Evolutionary conservation across 192 early-diverging fungal species (phyloP).

Genomic region (Backusella circina): DNA sequence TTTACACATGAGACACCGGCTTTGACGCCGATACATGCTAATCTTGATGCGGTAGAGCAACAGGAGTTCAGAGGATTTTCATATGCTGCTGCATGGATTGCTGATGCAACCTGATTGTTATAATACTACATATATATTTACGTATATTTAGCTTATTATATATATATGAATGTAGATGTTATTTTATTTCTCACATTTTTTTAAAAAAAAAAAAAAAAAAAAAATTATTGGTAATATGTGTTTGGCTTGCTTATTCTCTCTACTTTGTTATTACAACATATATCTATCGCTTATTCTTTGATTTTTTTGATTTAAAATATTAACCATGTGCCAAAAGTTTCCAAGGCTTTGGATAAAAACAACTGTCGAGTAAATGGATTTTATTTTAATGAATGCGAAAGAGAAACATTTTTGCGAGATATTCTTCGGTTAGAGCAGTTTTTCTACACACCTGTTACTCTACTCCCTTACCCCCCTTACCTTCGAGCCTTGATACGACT

Average conservation of each 20-base stretch:
- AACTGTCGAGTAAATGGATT: too few species aligned
- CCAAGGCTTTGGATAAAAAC: too few species aligned
- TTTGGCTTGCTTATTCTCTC: too few species aligned
- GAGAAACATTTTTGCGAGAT: too few species aligned
- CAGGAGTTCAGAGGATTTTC: slow-evolving; percentile 87
- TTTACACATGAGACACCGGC: slow-evolving; percentile 88
- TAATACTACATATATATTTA: neutral
- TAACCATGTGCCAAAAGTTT: too few species aligned
- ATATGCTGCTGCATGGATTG: slow-evolving; percentile 82
- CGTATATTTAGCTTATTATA: neutral
- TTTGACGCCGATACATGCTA: slow-evolving; percentile 83
- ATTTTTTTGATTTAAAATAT: neutral
- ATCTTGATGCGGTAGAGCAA: slow-evolving; percentile 80
- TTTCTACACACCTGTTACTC: too few species aligned
- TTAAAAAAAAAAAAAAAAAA: too few species aligned
- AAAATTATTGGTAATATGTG: neutral
- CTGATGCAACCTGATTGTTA: neutral
- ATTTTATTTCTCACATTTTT: neutral
- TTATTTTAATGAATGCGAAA: too few species aligned
- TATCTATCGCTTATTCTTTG: neutral
- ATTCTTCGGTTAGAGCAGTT: too few species aligned
- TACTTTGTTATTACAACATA: neutral
- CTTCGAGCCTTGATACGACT: too few species aligned
- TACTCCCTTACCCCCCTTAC: too few species aligned
- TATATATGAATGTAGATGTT: neutral